Evolutionary conservation across 805 yeast genomes (phyloP), one percentile per base, ranked within the genome.

Genomic region (Dipodascus albidus): DNA sequence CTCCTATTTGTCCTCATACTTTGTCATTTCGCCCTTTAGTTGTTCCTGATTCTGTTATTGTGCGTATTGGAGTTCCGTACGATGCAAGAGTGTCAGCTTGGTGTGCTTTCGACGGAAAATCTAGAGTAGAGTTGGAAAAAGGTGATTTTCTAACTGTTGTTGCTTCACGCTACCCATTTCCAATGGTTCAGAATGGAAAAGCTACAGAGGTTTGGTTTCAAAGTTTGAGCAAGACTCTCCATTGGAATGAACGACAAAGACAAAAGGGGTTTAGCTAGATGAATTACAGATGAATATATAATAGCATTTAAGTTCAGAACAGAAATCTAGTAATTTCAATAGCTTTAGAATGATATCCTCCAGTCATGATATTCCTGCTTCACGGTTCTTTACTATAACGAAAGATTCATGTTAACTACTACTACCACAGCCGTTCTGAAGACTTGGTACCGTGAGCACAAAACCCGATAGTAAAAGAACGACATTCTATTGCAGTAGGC

Each of bases 21-120:
- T 74, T 90, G 48, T 86, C 95, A 2, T 90, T 90, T 70, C 75
- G 97, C 58, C 97, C 97, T 0, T 83, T 90, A 48, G 74, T 90
- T 55, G 71, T 90, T 31, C 96, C 97, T 0, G 97, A 90, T 64
- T 85, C 91, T 14, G 84, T 88, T 84, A 75, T 78, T 22, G 69
- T 90, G 54, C 83, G 80, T 61, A 85, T 90, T 2, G 85, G 84
- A 60, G 93, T 88, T 2, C 96, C 97, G 1, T 70, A 81, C 52
- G 78, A 76, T 54, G 83, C 96, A 47, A 72, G 99, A 52, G 81
- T 93, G 3, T 87, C 96, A 0, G 97, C 98, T 0, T 93, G 96
- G 95, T 95, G 95, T 1, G 83, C 96, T 1, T 93, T 93, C 65
- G 99, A 93, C 68, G 99, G 99, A 11, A 82, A 93, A 60, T 81